These are phyloP conservation scores for Hypericum androsaemum DNA, from an alignment of 345 rosid genomes.

Conservation along the genomic window DNA sequence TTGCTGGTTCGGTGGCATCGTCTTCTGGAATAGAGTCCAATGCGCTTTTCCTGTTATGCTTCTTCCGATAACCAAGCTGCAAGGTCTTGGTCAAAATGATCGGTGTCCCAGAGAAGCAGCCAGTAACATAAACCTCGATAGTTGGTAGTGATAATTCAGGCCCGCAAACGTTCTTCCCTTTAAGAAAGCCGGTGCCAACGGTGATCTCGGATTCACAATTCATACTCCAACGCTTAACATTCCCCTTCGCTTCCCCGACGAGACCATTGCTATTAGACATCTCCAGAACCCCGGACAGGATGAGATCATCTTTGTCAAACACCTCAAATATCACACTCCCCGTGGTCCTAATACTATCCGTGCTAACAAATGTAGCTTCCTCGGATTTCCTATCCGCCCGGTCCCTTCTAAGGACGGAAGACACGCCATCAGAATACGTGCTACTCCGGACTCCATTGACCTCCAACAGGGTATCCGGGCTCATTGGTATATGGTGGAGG, in stretches of 20 bases:
- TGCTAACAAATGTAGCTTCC: constrained; percentile 84
- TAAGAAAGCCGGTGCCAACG: constrained; percentile 51
- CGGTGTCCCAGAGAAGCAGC: constrained; percentile 66
- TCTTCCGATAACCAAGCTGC: constrained; percentile 58
- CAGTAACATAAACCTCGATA: constrained; percentile 80
- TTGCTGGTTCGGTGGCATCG: constrained; percentile 40
- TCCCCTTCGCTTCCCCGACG: constrained; percentile 46
- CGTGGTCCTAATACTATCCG: constrained; percentile 61
- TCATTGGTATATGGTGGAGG: constrained; percentile 61
- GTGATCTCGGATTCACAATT: constrained; percentile 53
- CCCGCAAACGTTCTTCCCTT: constrained; percentile 41
- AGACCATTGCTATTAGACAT: constrained; percentile 44
- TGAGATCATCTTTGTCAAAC: constrained; percentile 40
- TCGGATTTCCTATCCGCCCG: constrained; percentile 66
- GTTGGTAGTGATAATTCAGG: constrained; percentile 40
- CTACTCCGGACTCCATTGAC: constrained; percentile 59
- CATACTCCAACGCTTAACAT: constrained; percentile 57
- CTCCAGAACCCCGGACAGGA: constrained; percentile 74
- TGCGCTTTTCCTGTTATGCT: constrained; percentile 41
- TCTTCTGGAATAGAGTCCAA: constrained; percentile 76
- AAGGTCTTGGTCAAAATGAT: constrained; percentile 72
- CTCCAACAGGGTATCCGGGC: constrained; percentile 66
- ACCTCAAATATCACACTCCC: constrained; percentile 88
- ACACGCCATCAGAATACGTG: constrained; percentile 48
- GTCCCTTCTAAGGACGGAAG: constrained; percentile 64